phyloP scores from a whole-genome alignment of 495 filamentous ascomycete species.

The Penicillium pancosmium region DNA sequence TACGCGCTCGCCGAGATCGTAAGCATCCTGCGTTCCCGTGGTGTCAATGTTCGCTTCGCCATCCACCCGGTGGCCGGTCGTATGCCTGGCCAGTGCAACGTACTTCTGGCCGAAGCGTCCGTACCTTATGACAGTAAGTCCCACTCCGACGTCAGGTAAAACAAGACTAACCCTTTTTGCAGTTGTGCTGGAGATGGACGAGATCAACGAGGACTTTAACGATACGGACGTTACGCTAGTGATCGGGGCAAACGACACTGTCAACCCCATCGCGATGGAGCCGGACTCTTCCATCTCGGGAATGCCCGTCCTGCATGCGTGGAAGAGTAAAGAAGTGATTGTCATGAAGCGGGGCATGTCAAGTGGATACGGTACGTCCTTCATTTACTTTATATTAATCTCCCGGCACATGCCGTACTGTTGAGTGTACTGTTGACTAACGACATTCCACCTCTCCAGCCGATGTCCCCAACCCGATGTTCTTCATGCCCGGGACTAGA shows the following conservation, averaged over 20 bases:
- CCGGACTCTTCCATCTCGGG: constrained; percentile 77
- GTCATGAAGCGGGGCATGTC: constrained; percentile 86
- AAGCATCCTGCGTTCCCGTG: constrained; percentile 65
- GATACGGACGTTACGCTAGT: constrained; percentile 84
- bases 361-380: constrained; percentile 70
- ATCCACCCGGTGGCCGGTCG: constrained; percentile 83
- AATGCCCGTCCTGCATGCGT: constrained; percentile 84
- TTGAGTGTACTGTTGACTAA: not conserved
- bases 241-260: constrained; percentile 84
- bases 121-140: constrained; percentile 74
- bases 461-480: constrained; percentile 86
- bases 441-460: constrained; percentile 41
- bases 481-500: constrained; percentile 79
- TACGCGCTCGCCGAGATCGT: constrained; percentile 82
- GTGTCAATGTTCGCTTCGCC: constrained; percentile 79
- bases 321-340: constrained; percentile 87
- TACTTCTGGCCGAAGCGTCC: constrained; percentile 76
- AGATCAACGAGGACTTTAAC: constrained; percentile 84
- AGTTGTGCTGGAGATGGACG: constrained; percentile 84
- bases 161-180: constrained; percentile 18
- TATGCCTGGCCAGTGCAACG: constrained; percentile 88
- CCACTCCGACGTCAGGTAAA: not conserved
- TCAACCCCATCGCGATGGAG: constrained; percentile 82
- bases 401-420: not conserved
- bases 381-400: not conserved